Conservation (phyloP, 2,329 filamentous ascomycete genomes). For the Nigrospora sphaerica region DNA sequence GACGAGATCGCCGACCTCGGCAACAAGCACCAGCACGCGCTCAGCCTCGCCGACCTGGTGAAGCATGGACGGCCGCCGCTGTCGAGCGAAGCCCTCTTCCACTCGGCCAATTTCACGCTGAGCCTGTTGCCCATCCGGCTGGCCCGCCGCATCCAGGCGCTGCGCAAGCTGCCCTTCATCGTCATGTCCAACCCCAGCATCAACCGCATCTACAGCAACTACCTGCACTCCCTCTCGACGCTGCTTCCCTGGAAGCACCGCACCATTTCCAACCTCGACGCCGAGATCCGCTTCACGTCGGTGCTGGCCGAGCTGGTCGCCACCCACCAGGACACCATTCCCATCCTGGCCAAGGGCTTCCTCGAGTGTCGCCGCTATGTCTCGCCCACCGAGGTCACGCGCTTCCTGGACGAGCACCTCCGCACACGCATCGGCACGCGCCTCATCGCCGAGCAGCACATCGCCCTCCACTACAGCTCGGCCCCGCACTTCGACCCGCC, state of each 20-base stretch:
- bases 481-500: constrained; percentile 62
- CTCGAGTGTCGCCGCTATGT: constrained; percentile 92
- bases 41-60: constrained; percentile 83
- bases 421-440: constrained; percentile 90
- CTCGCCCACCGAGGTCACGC: constrained; percentile 71
- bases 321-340: constrained; percentile 91
- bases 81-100: constrained; percentile 69
- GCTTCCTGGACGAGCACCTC: constrained; percentile 88
- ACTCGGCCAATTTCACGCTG: constrained; percentile 92
- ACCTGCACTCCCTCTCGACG: constrained; percentile 85
- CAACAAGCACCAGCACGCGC: constrained; percentile 66
- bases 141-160: constrained; percentile 85
- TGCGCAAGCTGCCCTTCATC: constrained; percentile 92
- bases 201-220: constrained; percentile 90
- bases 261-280: constrained; percentile 68
- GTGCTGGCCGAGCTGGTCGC: constrained; percentile 92
- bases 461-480: constrained; percentile 70
- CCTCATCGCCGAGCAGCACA: constrained; percentile 92
- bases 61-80: constrained; percentile 81
- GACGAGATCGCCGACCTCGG: constrained; percentile 75
- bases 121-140: constrained; percentile 86
- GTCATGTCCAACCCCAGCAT: constrained; percentile 98
- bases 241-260: constrained; percentile 73
- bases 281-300: constrained; percentile 86
- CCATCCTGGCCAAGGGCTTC: constrained; percentile 84